Evolutionary conservation across 768 basidiomycete species (phyloP), one percentile per base, ranked within the genome.

Genomic region (Lenzites betulinus): DNA sequence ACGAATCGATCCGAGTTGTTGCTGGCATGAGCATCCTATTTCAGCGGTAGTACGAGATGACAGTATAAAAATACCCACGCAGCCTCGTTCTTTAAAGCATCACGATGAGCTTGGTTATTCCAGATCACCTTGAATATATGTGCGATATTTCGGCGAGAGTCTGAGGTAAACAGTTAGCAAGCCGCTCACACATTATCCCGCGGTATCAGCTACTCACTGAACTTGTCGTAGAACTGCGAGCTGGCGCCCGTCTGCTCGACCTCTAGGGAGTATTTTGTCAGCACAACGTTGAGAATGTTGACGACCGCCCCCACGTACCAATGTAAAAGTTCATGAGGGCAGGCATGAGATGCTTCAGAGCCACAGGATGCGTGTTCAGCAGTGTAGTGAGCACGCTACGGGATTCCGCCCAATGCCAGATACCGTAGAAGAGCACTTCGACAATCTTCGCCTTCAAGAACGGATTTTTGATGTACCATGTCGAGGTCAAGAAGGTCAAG

Each of bases 141-240:
- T 0, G 92, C 85, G 48, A 98, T 95, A 69, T 90, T 93, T 55
- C 95, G 86, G 60, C 93, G 90, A 64, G 62, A 62, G 28, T 62
- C 61, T 60, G 11, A 6, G 41, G 30, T n/a, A 43, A 28, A 1
- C n/a, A 33, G 30, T 33, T 33, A 33, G 30, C 30, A 33, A 33
- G 8, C 7, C 20, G 12, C 3, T 26, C n/a, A 28, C 16, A 6
- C 9, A 8, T 4, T 2, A 20, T 2, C 7, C 7, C 22, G 18
- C 46, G 9, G n/a, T n/a, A 51, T n/a, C 16, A 33, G 26, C 4
- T 16, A 83, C 89, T 64, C 69, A 92, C 92, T 92, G 70, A 95
- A 96, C 86, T 97, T 95, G 73, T 97, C 96, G 75, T 97, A 98
- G 76, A 99, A 98, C 70, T 98, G 96, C 0, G 95, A 96, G 70